phyloP scores from a whole-genome alignment of 2,329 filamentous ascomycete species.

The Talaromyces verruculosus region DNA sequence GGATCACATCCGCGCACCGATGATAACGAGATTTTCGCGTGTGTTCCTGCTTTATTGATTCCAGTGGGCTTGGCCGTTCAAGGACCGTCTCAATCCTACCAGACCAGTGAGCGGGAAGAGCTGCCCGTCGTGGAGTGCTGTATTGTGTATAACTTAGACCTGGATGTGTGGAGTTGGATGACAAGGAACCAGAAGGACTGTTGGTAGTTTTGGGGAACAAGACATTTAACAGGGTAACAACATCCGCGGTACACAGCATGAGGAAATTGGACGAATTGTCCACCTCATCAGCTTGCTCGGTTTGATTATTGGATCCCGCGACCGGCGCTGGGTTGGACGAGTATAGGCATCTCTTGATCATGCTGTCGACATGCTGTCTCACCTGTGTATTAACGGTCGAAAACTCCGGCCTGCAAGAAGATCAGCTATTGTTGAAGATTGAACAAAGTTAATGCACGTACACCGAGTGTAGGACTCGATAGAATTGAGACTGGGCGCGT shows the following conservation, averaged over 20 bases:
- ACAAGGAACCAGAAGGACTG: conserved; percentile 30
- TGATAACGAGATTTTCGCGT: conserved; percentile 29
- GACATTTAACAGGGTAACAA: conserved; percentile 76
- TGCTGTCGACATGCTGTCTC: conserved; percentile 39
- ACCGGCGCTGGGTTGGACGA: conserved; percentile 17
- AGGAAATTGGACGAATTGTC: conserved; percentile 60
- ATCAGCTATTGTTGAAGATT: conserved; percentile 52
- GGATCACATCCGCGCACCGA: conserved; percentile 41
- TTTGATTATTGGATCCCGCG: conserved; percentile 45
- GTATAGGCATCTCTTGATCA: conserved; percentile 35
- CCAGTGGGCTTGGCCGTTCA: conserved; percentile 28
- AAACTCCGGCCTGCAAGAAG: conserved; percentile 41
- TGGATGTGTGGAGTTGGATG: conserved; percentile 29
- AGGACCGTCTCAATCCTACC: conserved; percentile 31
- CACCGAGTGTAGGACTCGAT: conserved; percentile 70
- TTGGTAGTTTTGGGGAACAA: conserved; percentile 63
- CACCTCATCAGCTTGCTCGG: conserved; percentile 18
- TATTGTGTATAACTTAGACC: conserved; percentile 26
- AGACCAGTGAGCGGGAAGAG: conserved; percentile 34
- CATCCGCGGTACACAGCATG: conserved; percentile 74
- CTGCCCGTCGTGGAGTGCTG: conserved; percentile 10
- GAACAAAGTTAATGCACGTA: conserved; percentile 46
- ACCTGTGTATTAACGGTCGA: conserved; percentile 37
- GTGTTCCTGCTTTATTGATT: conserved; percentile 26
- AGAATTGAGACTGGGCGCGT: conserved; percentile 74